phyloP scores from a whole-genome alignment of 1,284 basidiomycete species.

The Heterobasidion annosum region DNA sequence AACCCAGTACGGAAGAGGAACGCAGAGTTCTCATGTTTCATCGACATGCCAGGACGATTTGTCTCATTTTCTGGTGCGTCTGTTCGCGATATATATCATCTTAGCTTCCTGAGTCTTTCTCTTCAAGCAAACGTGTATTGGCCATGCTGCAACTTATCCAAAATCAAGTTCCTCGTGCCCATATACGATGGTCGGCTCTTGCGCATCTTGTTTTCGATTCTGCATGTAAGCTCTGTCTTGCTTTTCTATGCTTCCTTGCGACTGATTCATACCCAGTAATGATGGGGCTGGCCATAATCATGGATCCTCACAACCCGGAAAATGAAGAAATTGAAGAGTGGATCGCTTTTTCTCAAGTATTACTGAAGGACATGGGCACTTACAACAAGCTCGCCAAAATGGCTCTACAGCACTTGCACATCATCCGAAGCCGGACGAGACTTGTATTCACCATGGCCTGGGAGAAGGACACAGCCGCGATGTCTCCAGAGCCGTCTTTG shows the following conservation, averaged over 20 bases:
- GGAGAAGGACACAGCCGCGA: not conserved
- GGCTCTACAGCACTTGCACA: constrained; percentile 12
- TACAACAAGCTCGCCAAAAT: constrained; percentile 11
- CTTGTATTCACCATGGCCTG: constrained; percentile 7
- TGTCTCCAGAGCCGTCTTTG: not conserved
- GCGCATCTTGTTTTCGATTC: not conserved
- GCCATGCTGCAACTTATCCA: constrained; percentile 4
- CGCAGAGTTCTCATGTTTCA: constrained; percentile 9
- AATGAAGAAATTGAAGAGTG: constrained; percentile 16
- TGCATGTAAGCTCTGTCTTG: not conserved
- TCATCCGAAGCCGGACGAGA: constrained; percentile 12
- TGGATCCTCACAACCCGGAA: constrained; percentile 12
- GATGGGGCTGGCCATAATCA: constrained; percentile 14
- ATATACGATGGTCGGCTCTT: constrained; percentile 7
- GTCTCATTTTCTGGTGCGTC: constrained; percentile 10
- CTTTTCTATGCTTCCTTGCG: not conserved
- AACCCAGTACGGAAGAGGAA: constrained; percentile 4
- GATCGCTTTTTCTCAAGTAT: constrained; percentile 12
- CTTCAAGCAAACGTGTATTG: constrained; percentile 1
- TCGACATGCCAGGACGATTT: constrained; percentile 10
- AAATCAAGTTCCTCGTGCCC: constrained; percentile 1
- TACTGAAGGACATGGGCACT: constrained; percentile 7
- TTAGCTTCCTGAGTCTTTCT: not conserved
- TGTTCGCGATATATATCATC: not conserved
- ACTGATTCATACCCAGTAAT: constrained; percentile 7